Base-by-base conservation (phyloP, 1,284 basidiomycete genomes). In the Naganishia sp. region DNA sequence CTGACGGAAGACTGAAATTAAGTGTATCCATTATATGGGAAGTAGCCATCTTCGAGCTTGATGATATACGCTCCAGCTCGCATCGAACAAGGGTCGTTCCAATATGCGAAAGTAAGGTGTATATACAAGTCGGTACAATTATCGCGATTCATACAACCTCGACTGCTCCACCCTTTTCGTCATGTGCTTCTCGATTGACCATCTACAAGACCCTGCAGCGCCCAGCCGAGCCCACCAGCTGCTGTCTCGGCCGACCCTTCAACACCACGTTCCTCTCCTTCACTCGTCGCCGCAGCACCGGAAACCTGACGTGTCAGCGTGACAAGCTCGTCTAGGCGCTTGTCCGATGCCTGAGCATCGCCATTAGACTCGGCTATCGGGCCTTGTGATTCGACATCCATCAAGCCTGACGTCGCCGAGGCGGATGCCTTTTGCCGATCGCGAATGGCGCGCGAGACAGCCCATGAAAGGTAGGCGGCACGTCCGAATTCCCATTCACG, bases 401-500 rank as follows among this genome's bases (percentile, higher is more conserved):
- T 54, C 32, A 35, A 17, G 3, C 52, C 52, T 23, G 45, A 25
- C 3, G 21, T 25, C 4, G 49, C 4, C 25, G 45, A 46, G 18
- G 18, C 45, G 25, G 28, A 18, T 7, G 52, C 32, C 9, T 17
- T 21, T 21, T 13, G 18, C 5, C 52, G 32, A 18, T 54, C 21
- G 6, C 32, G 17, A 6, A 54, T 35, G 1, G 63, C 47, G 7
- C 46, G 42, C 11, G 64, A 58, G 25, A 54, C 65, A 9, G 78
- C 77, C 77, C 79, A 79, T 60, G 75, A 75, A 13, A 79, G 71
- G 65, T 80, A 80, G 10, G 78, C 78, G 47, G 76, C 72, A 31
- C 79, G 65, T n/a, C 78, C 78, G 46, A 78, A 60, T 66, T 79
- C 78, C 75, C 77, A 80, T 5, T 76, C 76, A 63, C 75, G 74